Percentiles rank a stretch among this genome's conserved stretches.
Evolutionary conservation across 73 alveolate genomes (phyloP).

Genomic region (Vitrella brassicaformis): DNA sequence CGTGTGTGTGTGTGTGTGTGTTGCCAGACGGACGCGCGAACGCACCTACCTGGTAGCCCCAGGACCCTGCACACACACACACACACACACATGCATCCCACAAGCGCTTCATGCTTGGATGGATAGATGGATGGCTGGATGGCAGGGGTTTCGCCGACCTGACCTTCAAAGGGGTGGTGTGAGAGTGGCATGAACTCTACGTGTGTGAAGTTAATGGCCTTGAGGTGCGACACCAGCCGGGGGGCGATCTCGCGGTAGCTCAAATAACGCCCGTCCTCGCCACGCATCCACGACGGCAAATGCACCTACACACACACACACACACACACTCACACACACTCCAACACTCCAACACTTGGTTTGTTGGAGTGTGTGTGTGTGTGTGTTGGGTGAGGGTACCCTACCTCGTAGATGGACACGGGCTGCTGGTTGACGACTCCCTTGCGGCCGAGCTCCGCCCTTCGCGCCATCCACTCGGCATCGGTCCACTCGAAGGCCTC

Average conservation of each 20-base stretch:
- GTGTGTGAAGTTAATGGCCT: conserved; percentile 26
- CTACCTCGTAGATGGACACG: conserved; percentile 20
- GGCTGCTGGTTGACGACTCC: conserved; percentile 12
- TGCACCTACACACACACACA: conserved; percentile 3
- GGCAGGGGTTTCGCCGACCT: no score
- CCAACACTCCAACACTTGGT: background rate
- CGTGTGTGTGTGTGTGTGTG: background rate
- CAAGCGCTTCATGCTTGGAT: no score
- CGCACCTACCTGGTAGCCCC: conserved; percentile 23
- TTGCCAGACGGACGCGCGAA: background rate
- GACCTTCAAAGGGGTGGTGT: conserved; percentile 32
- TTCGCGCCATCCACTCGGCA: conserved; percentile 15
- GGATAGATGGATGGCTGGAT: no score
- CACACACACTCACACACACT: background rate
- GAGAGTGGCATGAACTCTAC: conserved; percentile 27
- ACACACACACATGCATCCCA: no score
- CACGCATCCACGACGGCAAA: conserved; percentile 18
- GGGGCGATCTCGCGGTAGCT: conserved; percentile 20
- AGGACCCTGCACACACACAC: no score
- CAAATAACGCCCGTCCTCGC: conserved; percentile 7
- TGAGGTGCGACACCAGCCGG: conserved; percentile 14
- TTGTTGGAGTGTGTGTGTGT: no score
- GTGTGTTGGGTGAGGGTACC: no score
- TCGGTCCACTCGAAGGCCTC: conserved; percentile 26
- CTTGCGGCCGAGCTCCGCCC: conserved; percentile 13